A percentile compares a stretch with the other conserved stretches of the same genome.
These are phyloP conservation scores for Rubroshorea leprosula DNA, from an alignment of 345 rosid species.

Conservation along the genomic window DNA sequence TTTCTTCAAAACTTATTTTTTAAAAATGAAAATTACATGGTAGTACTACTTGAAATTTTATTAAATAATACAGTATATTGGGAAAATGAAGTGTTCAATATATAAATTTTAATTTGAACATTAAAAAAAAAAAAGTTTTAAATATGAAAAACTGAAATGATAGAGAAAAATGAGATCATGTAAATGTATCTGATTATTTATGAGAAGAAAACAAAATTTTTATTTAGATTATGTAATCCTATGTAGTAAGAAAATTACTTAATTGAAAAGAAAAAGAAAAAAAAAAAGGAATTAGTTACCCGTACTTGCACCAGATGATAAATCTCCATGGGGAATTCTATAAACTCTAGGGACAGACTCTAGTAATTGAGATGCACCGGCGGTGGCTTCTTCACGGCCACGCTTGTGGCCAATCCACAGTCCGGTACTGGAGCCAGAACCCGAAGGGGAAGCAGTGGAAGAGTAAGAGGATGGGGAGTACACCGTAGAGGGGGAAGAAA, in stretches of 20 bases:
- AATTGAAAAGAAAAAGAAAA: background rate
- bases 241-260: slow-evolving; percentile 1
- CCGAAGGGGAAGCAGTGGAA: slow-evolving; percentile 18
- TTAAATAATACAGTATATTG: no score
- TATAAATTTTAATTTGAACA: no score
- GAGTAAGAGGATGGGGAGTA: slow-evolving; percentile 20
- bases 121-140: background rate
- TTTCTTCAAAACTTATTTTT: no score
- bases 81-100: background rate
- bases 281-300: slow-evolving; percentile 8
- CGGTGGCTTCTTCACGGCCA: slow-evolving; percentile 26
- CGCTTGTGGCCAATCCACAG: slow-evolving; percentile 36
- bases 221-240: background rate
- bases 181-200: background rate
- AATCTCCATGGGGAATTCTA: slow-evolving; percentile 29
- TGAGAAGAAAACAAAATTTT: background rate
- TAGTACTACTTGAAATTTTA: background rate
- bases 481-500: slow-evolving; percentile 4
- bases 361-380: slow-evolving; percentile 6
- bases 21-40: no score
- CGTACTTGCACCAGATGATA: slow-evolving; percentile 39
- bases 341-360: slow-evolving; percentile 28
- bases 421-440: slow-evolving; percentile 15
- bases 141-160: no score
- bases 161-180: no score